phyloP scores from a whole-genome alignment of 2,329 filamentous ascomycete genomes.

The Myriosclerotinia duriaeana region DNA sequence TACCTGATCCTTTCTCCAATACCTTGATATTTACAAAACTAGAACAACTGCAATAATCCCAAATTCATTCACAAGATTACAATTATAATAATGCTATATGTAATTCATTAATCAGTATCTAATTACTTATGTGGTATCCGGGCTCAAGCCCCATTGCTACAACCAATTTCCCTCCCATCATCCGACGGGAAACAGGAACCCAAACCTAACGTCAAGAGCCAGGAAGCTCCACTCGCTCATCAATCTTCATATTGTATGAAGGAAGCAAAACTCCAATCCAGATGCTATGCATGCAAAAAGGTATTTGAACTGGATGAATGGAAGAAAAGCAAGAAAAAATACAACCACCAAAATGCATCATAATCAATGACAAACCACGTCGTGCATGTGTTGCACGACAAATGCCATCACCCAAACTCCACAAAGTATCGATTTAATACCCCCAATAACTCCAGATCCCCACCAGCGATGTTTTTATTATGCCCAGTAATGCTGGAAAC shows the following conservation, averaged over 20 bases:
- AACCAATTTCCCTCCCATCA: background rate
- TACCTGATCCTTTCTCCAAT: too few species aligned
- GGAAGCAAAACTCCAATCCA: slow-evolving; percentile 14
- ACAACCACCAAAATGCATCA: slow-evolving; percentile 7
- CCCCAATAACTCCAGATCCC: slow-evolving; percentile 4
- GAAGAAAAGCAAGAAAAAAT: slow-evolving; percentile 2
- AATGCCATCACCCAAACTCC: slow-evolving; percentile 11
- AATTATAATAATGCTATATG: slow-evolving; percentile 5
- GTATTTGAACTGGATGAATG: slow-evolving; percentile 19
- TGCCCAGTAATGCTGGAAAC: background rate
- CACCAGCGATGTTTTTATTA: slow-evolving; percentile 4
- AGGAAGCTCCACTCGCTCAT: slow-evolving; percentile 11
- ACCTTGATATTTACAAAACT: too few species aligned
- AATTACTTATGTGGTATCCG: background rate
- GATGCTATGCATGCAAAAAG: slow-evolving; percentile 19
- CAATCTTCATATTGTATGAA: slow-evolving; percentile 10
- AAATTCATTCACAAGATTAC: background rate
- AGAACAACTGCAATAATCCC: too few species aligned
- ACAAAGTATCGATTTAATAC: background rate
- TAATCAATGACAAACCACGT: slow-evolving; percentile 1
- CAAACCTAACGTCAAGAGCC: background rate
- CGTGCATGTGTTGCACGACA: slow-evolving; percentile 10
- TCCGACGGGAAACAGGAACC: background rate
- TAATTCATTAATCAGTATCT: slow-evolving; percentile 2
- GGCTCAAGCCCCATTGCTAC: background rate